These are phyloP conservation scores for Trypethelium eluteriae DNA, from an alignment of 495 filamentous ascomycete species.

Conservation along the genomic window DNA sequence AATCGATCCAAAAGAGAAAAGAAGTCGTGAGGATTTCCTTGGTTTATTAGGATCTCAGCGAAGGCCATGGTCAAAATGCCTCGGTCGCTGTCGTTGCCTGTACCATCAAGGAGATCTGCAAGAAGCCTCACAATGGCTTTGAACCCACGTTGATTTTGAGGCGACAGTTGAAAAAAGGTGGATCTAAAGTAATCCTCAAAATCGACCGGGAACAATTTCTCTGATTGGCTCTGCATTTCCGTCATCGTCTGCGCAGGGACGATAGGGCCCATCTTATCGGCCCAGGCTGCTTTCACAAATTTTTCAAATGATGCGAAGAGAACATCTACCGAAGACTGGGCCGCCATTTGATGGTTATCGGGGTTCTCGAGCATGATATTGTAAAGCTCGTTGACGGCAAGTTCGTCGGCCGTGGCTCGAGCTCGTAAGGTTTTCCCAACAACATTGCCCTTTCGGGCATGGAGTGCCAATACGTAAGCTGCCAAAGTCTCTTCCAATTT, in stretches of 20 bases:
- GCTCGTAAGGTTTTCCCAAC: conserved; percentile 65
- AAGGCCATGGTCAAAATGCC: conserved; percentile 86
- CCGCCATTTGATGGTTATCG: conserved; percentile 60
- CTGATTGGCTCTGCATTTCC: conserved; percentile 64
- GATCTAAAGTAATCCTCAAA: conserved; percentile 81
- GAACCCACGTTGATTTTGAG: conserved; percentile 87
- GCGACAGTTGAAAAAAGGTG: conserved; percentile 69
- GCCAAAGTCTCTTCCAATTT: conserved; percentile 80
- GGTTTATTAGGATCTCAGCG: conserved; percentile 73
- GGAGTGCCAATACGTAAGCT: conserved; percentile 73
- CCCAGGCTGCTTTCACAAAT: conserved; percentile 84
- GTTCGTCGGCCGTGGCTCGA: conserved; percentile 64
- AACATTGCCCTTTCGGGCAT: conserved; percentile 76
- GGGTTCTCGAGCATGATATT: conserved; percentile 77
- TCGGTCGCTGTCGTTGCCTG: conserved; percentile 85
- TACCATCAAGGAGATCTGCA: conserved; percentile 83
- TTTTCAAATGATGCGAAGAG: conserved; percentile 92
- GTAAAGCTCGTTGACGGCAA: conserved; percentile 83
- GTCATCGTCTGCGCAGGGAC: conserved; percentile 57
- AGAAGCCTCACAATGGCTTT: conserved; percentile 76
- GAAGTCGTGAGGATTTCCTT: conserved; percentile 70
- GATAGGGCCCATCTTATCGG: conserved; percentile 75
- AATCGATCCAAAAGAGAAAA: conserved; percentile 86
- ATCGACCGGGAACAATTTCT: conserved; percentile 61
- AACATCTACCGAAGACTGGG: conserved; percentile 76